Percentiles rank a stretch among this genome's conserved stretches.
These are phyloP conservation scores for Daldinia sp. DNA, from an alignment of 2,329 filamentous ascomycete species.

Conservation along the genomic window DNA sequence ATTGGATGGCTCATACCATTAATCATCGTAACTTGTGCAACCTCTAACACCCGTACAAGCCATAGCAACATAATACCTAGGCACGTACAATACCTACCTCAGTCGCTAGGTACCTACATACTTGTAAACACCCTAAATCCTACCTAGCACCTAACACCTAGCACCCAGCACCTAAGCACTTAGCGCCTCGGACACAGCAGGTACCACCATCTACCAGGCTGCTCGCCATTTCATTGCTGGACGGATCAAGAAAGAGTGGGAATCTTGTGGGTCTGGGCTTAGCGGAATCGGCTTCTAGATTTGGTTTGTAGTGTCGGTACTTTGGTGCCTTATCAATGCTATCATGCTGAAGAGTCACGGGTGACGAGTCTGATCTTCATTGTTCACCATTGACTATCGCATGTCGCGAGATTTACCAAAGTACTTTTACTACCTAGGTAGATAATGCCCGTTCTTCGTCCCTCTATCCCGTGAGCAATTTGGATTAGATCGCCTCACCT, in stretches of 20 bases:
- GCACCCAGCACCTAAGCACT: neutral
- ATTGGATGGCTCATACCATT: too few relatives aligned
- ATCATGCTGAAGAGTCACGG: conserved; percentile 45
- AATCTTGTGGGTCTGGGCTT: conserved; percentile 14
- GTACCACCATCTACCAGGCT: conserved; percentile 7
- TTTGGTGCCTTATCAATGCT: conserved; percentile 40
- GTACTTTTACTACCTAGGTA: conserved; percentile 11
- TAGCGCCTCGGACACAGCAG: conserved; percentile 9
- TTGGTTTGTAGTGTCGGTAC: conserved; percentile 24
- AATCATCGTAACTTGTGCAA: neutral
- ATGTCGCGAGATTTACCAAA: conserved; percentile 32
- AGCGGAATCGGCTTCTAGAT: conserved; percentile 43
- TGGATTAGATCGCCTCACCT: conserved; percentile 36
- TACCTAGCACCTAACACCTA: neutral
- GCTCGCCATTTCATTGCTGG: conserved; percentile 16
- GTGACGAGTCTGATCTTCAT: conserved; percentile 41
- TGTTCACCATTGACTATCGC: conserved; percentile 39
- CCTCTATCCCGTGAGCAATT: conserved; percentile 38
- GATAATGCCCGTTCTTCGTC: conserved; percentile 2
- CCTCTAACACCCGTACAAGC: neutral
- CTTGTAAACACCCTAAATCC: too few relatives aligned
- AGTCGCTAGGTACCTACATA: too few relatives aligned
- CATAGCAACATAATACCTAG: neutral
- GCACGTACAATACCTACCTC: too few relatives aligned
- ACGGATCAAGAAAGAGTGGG: conserved; percentile 1